Conservation (phyloP, 2,329 filamentous ascomycete species). For the Rasamsonia emersonii region DNA sequence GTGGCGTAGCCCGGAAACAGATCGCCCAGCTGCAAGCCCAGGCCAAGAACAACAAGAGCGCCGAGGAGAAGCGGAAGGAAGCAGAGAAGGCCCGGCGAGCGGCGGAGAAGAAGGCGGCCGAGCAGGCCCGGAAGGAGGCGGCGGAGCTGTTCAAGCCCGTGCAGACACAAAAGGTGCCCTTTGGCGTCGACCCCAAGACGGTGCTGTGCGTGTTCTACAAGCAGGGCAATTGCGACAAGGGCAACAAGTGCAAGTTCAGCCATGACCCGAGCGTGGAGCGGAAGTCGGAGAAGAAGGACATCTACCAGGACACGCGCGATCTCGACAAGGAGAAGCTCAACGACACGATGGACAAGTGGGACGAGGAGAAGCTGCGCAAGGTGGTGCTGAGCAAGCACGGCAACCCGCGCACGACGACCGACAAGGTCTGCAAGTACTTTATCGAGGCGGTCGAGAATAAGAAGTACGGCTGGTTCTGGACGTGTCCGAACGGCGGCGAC, state of each 20-base stretch:
- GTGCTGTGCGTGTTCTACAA: constrained; percentile 95
- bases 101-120: constrained; percentile 84
- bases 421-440: constrained; percentile 99
- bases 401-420: constrained; percentile 88
- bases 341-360: constrained; percentile 94
- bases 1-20: constrained; percentile 76
- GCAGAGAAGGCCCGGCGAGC: constrained; percentile 59
- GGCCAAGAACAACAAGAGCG: constrained; percentile 63
- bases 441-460: constrained; percentile 95
- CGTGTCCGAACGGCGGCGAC: constrained; percentile 90
- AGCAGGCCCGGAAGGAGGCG: constrained; percentile 71
- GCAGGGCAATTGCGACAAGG: constrained; percentile 95
- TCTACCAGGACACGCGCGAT: constrained; percentile 78
- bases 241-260: constrained; percentile 94
- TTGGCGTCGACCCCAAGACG: constrained; percentile 96
- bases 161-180: constrained; percentile 94
- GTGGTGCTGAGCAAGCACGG: constrained; percentile 95
- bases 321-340: constrained; percentile 60
- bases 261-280: constrained; percentile 85
- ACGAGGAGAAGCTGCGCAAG: constrained; percentile 86
- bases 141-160: constrained; percentile 82
- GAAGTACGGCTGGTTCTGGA: constrained; percentile 99
- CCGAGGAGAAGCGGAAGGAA: constrained; percentile 76
- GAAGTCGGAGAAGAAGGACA: constrained; percentile 82
- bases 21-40: constrained; percentile 77